These are phyloP conservation scores for Nannizziopsis barbatae DNA, from an alignment of 2,329 filamentous ascomycete genomes.

Conservation along the genomic window DNA sequence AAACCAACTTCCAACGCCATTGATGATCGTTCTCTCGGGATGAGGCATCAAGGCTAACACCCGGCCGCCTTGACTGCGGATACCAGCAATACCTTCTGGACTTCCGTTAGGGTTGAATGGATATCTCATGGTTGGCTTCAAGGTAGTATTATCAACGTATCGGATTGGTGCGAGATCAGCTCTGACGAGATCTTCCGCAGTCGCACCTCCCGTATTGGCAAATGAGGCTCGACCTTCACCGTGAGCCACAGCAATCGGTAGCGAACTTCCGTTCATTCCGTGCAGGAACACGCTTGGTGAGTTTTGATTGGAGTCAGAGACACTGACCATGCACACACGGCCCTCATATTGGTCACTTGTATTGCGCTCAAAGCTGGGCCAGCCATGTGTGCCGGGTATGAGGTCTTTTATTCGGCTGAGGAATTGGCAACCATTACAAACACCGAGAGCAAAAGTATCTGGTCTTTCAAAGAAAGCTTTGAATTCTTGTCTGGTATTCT, in stretches of 20 bases:
- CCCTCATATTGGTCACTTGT: slow-evolving; percentile 80
- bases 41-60: slow-evolving; percentile 89
- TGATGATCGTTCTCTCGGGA: slow-evolving; percentile 77
- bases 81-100: slow-evolving; percentile 67
- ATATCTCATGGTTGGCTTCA: slow-evolving; percentile 64
- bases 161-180: slow-evolving; percentile 63
- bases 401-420: slow-evolving; percentile 68
- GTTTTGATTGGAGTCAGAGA: slow-evolving; percentile 50
- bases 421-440: slow-evolving; percentile 98
- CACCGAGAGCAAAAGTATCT: slow-evolving; percentile 84
- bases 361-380: slow-evolving; percentile 83
- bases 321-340: slow-evolving; percentile 72
- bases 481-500: slow-evolving; percentile 64
- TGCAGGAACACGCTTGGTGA: slow-evolving; percentile 71
- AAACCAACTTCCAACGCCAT: slow-evolving; percentile 64
- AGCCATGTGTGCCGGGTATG: slow-evolving; percentile 69
- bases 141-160: slow-evolving; percentile 71
- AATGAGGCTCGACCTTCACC: slow-evolving; percentile 79
- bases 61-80: slow-evolving; percentile 64
- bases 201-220: slow-evolving; percentile 38
- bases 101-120: slow-evolving; percentile 85
- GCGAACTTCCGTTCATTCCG: slow-evolving; percentile 68
- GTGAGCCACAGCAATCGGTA: slow-evolving; percentile 83
- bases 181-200: slow-evolving; percentile 44
- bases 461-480: slow-evolving; percentile 71